Evolutionary conservation across 331 rosid species (phyloP).

Genomic region (Saraca asoca): DNA sequence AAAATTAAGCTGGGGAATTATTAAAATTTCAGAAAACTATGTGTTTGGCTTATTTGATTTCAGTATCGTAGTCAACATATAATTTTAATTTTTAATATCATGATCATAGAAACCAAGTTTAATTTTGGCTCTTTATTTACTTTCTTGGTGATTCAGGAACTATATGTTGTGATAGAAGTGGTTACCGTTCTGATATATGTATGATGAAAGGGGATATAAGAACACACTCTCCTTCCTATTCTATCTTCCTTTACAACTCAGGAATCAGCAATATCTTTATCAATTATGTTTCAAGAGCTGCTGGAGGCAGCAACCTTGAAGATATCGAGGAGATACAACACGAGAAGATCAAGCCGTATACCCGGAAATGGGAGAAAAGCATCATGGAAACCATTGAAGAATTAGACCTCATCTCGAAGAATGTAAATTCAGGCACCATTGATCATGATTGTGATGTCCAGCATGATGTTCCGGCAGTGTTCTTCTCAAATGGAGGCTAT

Average conservation of each 20-base stretch:
- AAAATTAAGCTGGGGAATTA: not conserved
- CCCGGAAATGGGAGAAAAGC: slow-evolving; percentile 87
- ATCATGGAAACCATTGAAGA: slow-evolving; percentile 71
- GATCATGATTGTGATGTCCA: slow-evolving; percentile 58
- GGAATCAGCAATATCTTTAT: slow-evolving; percentile 26
- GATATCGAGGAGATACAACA: slow-evolving; percentile 45
- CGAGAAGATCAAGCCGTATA: slow-evolving; percentile 73
- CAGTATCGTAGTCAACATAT: not conserved
- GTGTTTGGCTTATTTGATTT: not conserved
- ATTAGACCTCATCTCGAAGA: slow-evolving; percentile 58
- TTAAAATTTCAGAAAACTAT: not conserved
- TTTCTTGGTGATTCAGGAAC: slow-evolving; percentile 47
- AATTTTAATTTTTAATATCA: not conserved
- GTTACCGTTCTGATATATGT: slow-evolving; percentile 81
- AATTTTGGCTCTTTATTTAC: not conserved
- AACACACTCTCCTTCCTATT: slow-evolving; percentile 62
- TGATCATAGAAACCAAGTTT: not conserved
- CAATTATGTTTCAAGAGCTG: slow-evolving; percentile 22
- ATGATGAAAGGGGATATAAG: slow-evolving; percentile 87
- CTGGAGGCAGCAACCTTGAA: slow-evolving; percentile 23
- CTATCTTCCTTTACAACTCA: slow-evolving; percentile 65
- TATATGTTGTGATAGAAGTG: slow-evolving; percentile 78
- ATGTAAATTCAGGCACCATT: slow-evolving; percentile 20
- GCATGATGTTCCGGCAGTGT: slow-evolving; percentile 85
- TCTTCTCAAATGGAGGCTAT: slow-evolving; percentile 93